Evolutionary conservation across 176 grass and related monocot species (phyloP), one percentile per base, ranked within the genome.

Genomic region (maize (Zea mays)): DNA sequence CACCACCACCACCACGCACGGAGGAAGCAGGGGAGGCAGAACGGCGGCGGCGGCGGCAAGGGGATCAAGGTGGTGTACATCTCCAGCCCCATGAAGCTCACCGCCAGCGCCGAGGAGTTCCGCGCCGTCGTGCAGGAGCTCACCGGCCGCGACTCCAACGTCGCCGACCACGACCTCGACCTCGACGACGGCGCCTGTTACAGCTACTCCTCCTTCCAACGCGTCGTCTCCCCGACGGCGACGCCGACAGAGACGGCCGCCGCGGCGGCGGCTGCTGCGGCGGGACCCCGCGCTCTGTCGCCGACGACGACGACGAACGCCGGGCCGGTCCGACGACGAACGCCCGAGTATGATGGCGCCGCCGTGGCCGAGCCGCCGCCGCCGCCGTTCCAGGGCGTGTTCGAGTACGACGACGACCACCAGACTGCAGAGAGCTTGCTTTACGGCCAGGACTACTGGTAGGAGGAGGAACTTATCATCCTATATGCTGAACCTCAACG

Each of bases 51-150:
- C 16, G 75, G 72, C 2, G 71, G 54, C 15, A 67, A 54, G 73
- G 86, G 86, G 50, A 63, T 89, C 72, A 95, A 92, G 74, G 86
- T 95, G 34, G 89, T 95, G 60, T 95, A 95, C 86, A 95, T 95
- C 81, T 91, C 89, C 10, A 95, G 85, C 81, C 92, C 92, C 56
- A 80, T 95, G 81, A 89, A 74, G 93, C 82, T 96, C 16, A 89
- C 63, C 3, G 81, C 89, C 69, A 96, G 69, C 78, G 71, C 93
- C 46, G 93, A 88, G 71, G 89, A 96, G 67, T 96, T 96, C 78
- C 93, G 93, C 39, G 76, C 89, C 44, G 16, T 96, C 47, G 93
- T 96, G 43, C 93, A 96, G 85, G 81, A 85, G 69, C 62, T 92
- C 81, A 96, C 93, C 70, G 93, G 93, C 78, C 69, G 71, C 34